Evolutionary conservation across 306 rosid genomes (phyloP), one percentile per base, ranked within the genome.

Genomic region (Aeschynomene evenia): DNA sequence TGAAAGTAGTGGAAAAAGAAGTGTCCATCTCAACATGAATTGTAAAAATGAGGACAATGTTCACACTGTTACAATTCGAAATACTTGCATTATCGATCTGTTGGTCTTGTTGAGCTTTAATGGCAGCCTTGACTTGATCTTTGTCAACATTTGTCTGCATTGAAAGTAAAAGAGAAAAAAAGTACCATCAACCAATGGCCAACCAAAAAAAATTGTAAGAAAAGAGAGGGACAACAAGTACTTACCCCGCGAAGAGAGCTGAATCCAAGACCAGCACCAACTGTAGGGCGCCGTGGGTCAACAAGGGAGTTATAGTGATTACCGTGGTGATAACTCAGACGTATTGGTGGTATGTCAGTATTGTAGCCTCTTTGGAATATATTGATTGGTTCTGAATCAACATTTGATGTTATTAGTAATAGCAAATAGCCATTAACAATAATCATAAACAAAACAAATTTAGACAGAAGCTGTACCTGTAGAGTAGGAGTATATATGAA

Each of bases 221-320:
- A 23, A 31, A 14, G 24, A 31, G 40, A 15, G 48, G 14, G n/a
- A 54, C 19, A 2, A 9, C 36, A 81, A 43, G 34, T 40, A 75
- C 88, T 22, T 63, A 94, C 96, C 83, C 96, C 99, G 12, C 82
- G 92, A 58, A 94, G 92, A 83, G 76, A 66, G 80, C 92, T 81
- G 79, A 91, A 88, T 33, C 99, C 99, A 76, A 94, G 99, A 42
- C 99, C 99, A 54, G 88, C 97, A 36, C 99, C 99, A 60, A 88
- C 64, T 54, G 96, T 61, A 63, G 81, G 48, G 70, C 96, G 88
- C 0, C 95, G 92, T 26, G 97, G 99, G 69, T 94, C 99, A 85
- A 94, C 86, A 59, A 94, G 96, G 66, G 99, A 88, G 79, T 94
- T 94, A 83, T 94, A 94, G 81, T 91, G 99, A 78, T 94, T 91